A percentile compares a stretch with the other conserved stretches of the same genome.
phyloP scores from a whole-genome alignment of 352 stramenopile species.

The Phytophthora nicotianae region DNA sequence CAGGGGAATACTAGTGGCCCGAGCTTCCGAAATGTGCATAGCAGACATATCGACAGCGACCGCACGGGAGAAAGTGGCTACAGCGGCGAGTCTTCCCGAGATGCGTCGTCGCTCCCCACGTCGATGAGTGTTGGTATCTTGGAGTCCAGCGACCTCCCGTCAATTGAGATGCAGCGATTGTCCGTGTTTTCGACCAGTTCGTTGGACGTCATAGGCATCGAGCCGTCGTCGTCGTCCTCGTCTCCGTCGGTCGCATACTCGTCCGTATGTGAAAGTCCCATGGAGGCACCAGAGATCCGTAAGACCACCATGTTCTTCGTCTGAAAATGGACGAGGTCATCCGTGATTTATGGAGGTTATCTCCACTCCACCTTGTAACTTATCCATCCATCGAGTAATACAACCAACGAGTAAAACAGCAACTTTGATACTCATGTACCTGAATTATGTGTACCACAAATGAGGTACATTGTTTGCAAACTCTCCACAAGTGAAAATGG shows the following conservation, averaged over 20 bases:
- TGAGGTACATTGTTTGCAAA: background rate
- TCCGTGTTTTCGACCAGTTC: conserved; percentile 55
- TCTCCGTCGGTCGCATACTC: conserved; percentile 69
- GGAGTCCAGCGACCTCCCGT: conserved; percentile 26
- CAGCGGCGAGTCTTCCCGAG: conserved; percentile 26
- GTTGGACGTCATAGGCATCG: conserved; percentile 35
- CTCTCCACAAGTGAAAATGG: conserved; percentile 18
- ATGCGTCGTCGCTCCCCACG: conserved; percentile 23
- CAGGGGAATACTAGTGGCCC: conserved; percentile 28
- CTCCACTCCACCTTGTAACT: conserved; percentile 18
- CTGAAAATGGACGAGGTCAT: conserved; percentile 20
- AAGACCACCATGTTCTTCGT: conserved; percentile 71
- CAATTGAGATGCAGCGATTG: conserved; percentile 47
- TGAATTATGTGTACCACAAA: background rate
- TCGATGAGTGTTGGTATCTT: conserved; percentile 18
- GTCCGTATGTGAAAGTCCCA: conserved; percentile 64
- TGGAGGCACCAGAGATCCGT: conserved; percentile 28
- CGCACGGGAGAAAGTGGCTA: conserved; percentile 21
- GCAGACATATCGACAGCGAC: conserved; percentile 4
- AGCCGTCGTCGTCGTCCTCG: conserved; percentile 46
- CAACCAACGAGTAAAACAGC: background rate
- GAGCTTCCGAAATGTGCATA: conserved; percentile 24
- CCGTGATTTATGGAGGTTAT: conserved; percentile 15
- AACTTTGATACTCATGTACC: too few relatives aligned
- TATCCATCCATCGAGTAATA: conserved; percentile 30